Evolutionary conservation across 345 rosid species (phyloP).

Genomic region (Eucalyptus cloeziana): DNA sequence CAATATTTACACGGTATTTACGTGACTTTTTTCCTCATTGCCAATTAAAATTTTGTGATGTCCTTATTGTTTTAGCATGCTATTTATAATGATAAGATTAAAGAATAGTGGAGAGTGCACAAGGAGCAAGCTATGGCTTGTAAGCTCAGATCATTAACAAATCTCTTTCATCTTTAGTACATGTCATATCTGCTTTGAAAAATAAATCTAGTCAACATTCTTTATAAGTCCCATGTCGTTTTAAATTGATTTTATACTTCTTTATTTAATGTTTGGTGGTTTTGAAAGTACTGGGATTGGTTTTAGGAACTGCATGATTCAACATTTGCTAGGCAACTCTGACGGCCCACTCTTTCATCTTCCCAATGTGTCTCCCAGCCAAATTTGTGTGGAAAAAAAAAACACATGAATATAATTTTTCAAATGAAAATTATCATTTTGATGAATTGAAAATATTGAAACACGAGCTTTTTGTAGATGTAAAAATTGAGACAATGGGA

Average conservation of each 20-base stretch:
- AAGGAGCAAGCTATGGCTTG: constrained; percentile 96
- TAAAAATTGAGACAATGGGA: too few species aligned
- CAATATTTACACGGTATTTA: not conserved
- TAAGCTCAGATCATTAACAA: constrained; percentile 88
- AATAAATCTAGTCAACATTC: constrained; percentile 83
- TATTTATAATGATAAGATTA: constrained; percentile 69
- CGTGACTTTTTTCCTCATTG: not conserved
- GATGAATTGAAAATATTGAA: too few species aligned
- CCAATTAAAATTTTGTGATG: too few species aligned
- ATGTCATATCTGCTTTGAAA: constrained; percentile 73
- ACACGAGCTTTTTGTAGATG: too few species aligned
- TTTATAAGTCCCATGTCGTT: constrained; percentile 39
- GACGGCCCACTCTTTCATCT: too few species aligned
- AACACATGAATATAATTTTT: too few species aligned
- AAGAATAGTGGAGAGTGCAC: constrained; percentile 83
- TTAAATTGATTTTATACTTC: not conserved
- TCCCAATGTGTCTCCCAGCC: too few species aligned
- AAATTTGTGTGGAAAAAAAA: too few species aligned
- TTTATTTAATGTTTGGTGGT: not conserved
- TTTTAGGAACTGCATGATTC: too few species aligned
- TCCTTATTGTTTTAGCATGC: constrained; percentile 56
- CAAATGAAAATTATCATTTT: too few species aligned
- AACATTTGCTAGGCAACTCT: too few species aligned
- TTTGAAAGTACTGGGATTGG: too few species aligned
- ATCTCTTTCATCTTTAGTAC: constrained; percentile 93